Percentiles rank a stretch among this genome's conserved stretches.
These are phyloP conservation scores for Musa troglodytarum DNA, from an alignment of 176 grass and related monocot species.

Conservation along the genomic window DNA sequence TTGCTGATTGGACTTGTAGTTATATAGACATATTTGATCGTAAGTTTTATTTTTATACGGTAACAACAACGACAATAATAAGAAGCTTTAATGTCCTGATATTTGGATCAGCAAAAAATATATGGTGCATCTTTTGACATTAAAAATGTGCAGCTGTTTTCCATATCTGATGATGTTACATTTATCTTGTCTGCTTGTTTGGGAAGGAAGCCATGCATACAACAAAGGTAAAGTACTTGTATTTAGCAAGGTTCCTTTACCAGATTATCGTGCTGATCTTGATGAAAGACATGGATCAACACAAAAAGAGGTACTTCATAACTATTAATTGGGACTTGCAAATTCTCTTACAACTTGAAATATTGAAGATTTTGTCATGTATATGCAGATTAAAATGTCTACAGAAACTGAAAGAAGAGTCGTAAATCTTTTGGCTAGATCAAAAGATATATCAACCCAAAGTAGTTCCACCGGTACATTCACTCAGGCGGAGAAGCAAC, in stretches of 20 bases:
- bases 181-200: slow-evolving; percentile 32
- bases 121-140: neutral
- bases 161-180: slow-evolving; percentile 16
- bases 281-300: slow-evolving; percentile 90
- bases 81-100: neutral
- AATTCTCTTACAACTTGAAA: neutral
- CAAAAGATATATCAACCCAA: slow-evolving; percentile 31
- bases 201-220: slow-evolving; percentile 75
- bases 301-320: slow-evolving; percentile 59
- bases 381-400: slow-evolving; percentile 93
- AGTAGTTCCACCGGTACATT: slow-evolving; percentile 48
- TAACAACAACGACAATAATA: too few relatives aligned
- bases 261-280: slow-evolving; percentile 93
- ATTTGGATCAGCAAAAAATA: neutral
- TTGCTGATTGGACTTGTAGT: neutral
- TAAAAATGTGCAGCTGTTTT: neutral
- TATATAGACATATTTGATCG: neutral
- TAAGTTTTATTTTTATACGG: too few relatives aligned
- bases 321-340: neutral
- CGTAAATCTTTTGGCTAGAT: slow-evolving; percentile 56
- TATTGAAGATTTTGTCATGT: slow-evolving; percentile 23
- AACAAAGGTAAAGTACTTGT: slow-evolving; percentile 87
- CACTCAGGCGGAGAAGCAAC: slow-evolving; percentile 21
- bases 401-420: slow-evolving; percentile 83
- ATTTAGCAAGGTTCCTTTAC: slow-evolving; percentile 88